Evolutionary conservation across 805 yeast genomes (phyloP), one percentile per base, ranked within the genome.

Genomic region (Cyberlindnera maritima): DNA sequence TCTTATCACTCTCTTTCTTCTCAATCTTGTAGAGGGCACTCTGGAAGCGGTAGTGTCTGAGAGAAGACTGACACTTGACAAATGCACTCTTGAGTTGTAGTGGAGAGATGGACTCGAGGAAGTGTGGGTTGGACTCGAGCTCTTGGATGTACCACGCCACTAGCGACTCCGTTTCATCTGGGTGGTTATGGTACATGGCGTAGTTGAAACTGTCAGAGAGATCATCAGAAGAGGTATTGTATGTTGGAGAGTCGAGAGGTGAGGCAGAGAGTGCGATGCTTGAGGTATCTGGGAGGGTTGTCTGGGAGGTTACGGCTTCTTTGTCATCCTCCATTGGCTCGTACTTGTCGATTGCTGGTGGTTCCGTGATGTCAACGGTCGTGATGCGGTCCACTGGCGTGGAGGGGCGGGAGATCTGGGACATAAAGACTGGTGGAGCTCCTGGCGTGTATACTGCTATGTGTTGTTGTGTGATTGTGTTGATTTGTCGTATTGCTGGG

Each of bases 31-130:
- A 36, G 13, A 59, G 44, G 3, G 53, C 40, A 26, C 50, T 54
- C 37, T 57, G 61, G 36, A 59, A 43, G n/a, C 53, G 52, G 34
- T 50, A 53, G 38, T 59, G 60, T 25, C 50, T 44, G 28, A 59
- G 36, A 2, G 53, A 46, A 4, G 42, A 28, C 23, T 56, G 48
- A 31, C 57, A 56, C 44, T 48, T 48, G 33, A 29, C 39, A 14
- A 48, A 36, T 5, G 35, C 48, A 15, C 14, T 23, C 41, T 38
- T 41, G 18, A 48, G 41, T 4, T 37, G 41, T 2, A 13, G 34
- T 8, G 48, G 32, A 12, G 48, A 20, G 10, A 48, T 10, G 11
- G 34, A 17, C 23, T 38, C 31, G 12, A 32, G 14, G 26, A 45
- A 36, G 3, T n/a, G 10, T 10, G 42, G 45, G 29, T 47, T 36